Evolutionary conservation across 164 flowering plant species (phyloP), one percentile per base, ranked within the genome.

Genomic region (Buxus sempervirens): DNA sequence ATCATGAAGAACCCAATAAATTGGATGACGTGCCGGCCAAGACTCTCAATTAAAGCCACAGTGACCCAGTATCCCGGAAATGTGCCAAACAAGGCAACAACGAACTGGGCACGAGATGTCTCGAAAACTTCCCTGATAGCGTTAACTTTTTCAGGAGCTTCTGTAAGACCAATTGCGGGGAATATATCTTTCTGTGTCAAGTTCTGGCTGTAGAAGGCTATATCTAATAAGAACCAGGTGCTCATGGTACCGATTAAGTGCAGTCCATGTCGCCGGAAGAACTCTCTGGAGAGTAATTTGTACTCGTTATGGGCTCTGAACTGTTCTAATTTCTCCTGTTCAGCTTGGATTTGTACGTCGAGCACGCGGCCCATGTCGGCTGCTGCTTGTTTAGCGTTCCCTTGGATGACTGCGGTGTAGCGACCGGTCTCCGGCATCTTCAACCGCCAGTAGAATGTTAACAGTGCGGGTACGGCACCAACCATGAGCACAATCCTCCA

Each of bases 41-140:
- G 41, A 0, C 58, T 67, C 12, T 82, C 83, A 18, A 82, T 80
- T 76, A 82, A 72, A 59, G 70, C 59, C 22, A 82, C 86, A 0
- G 86, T 82, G 79, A 82, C 78, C 86, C 86, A 82, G 75, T 82
- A 82, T 0, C 86, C 86, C 0, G 86, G 86, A 54, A 81, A 75
- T 0, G 86, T 81, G 1, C 83, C 84, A 0, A 77, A 12, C 70
- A 81, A 23, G 13, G 86, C 84, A 8, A 81, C 57, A 12, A 81
- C 64, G 22, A 81, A 77, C 82, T 79, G 79, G 60, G 84, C 86
- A 18, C 66, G 49, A 0, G 86, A 81, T 0, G 73, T 76, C 62
- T 75, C 70, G 65, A 63, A 83, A 38, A 83, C 71, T 61, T 83
- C 86, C 4, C 22, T 22, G 0, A 83, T 26, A 5, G 84, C 86